Evolutionary conservation across 805 yeast genomes (phyloP).

Genomic region (Ogataea dorogensis): DNA sequence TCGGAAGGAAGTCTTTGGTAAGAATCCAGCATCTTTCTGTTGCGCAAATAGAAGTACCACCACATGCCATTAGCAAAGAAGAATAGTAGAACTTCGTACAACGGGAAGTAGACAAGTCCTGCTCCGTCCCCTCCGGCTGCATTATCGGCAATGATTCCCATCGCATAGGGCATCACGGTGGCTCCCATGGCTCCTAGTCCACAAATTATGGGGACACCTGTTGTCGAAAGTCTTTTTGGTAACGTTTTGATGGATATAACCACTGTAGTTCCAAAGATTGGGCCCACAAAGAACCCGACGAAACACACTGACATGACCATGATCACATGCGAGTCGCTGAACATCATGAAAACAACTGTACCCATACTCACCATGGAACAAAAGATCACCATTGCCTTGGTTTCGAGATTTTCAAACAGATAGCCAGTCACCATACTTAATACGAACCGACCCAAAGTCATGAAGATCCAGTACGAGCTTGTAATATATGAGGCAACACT

Average conservation of each 20-base stretch:
- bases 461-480: constrained; percentile 50
- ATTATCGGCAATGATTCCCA: constrained; percentile 48
- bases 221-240: constrained; percentile 58
- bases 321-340: constrained; percentile 21
- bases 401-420: constrained; percentile 38
- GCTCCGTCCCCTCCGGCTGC: constrained; percentile 30
- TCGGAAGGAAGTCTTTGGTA: constrained; percentile 15
- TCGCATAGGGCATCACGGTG: constrained; percentile 66
- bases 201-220: constrained; percentile 72
- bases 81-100: constrained; percentile 23
- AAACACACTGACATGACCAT: constrained; percentile 38
- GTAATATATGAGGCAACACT: constrained; percentile 45
- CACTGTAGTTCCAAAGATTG: constrained; percentile 65
- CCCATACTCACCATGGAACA: constrained; percentile 36
- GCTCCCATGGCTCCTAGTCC: constrained; percentile 84
- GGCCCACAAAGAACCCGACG: constrained; percentile 53
- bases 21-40: constrained; percentile 19
- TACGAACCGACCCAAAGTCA: constrained; percentile 47
- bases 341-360: constrained; percentile 35
- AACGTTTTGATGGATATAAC: constrained; percentile 60
- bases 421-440: constrained; percentile 50
- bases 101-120: constrained; percentile 35
- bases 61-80: constrained; percentile 27
- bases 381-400: constrained; percentile 43
- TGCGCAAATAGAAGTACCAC: constrained; percentile 25